Percentiles rank a stretch among this genome's conserved stretches.
Evolutionary conservation across 306 rosid genomes (phyloP).

Genomic region (Crataegus laevigata): DNA sequence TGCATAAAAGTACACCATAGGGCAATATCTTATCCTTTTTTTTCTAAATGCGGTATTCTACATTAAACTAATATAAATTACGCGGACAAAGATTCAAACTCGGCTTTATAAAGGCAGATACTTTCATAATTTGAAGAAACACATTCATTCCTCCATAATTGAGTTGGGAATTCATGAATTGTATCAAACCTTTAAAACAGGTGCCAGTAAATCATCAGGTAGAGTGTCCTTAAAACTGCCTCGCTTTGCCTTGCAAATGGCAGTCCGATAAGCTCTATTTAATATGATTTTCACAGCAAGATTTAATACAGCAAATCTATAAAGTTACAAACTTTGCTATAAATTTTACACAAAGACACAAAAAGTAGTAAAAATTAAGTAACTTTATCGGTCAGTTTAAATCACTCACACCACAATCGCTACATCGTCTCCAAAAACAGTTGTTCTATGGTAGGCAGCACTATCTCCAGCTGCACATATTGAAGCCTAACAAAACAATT

Average conservation of each 20-base stretch:
- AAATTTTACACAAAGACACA: too few species aligned
- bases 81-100: background rate
- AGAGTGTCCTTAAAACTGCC: constrained; percentile 88
- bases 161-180: background rate
- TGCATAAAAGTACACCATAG: constrained; percentile 4
- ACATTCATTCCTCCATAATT: background rate
- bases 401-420: too few species aligned
- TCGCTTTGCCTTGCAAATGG: constrained; percentile 78
- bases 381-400: too few species aligned
- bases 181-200: too few species aligned
- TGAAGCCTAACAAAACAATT: constrained; percentile 44
- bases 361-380: too few species aligned
- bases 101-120: background rate
- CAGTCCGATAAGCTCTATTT: constrained; percentile 73
- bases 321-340: too few species aligned
- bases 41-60: too few species aligned
- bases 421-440: too few species aligned
- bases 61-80: background rate
- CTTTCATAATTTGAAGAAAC: background rate
- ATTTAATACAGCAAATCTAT: too few species aligned
- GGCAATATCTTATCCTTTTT: too few species aligned
- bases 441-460: too few species aligned
- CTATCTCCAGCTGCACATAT: too few species aligned
- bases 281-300: constrained; percentile 3
- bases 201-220: constrained; percentile 79